Conservation (phyloP, 208 protist genomes). For the Acanthamoeba castellanii region DNA sequence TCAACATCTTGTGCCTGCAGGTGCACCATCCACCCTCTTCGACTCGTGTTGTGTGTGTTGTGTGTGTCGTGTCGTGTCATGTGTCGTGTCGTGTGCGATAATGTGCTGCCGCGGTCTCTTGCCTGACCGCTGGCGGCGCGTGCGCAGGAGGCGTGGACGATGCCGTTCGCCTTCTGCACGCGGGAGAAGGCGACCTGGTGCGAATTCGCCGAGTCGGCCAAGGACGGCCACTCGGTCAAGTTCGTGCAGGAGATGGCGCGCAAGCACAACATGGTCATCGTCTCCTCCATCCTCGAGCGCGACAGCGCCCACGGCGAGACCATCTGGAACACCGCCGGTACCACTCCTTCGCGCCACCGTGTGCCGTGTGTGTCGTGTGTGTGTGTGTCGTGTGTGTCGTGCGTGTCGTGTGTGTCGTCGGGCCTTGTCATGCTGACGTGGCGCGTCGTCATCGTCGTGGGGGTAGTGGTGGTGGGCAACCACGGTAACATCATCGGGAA, state of each 20-base stretch:
- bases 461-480: conserved; percentile 89
- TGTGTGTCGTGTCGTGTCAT: not conserved
- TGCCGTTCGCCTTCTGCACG: conserved; percentile 93
- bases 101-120: not conserved
- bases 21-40: not conserved
- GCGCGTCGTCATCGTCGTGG: not conserved
- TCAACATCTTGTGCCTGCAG: conserved; percentile 92
- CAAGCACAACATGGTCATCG: conserved; percentile 93
- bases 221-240: conserved; percentile 85
- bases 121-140: not conserved
- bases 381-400: no score
- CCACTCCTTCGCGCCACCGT: not conserved
- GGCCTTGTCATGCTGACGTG: not conserved
- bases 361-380: not conserved
- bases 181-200: conserved; percentile 91
- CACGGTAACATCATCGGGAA: conserved; percentile 91
- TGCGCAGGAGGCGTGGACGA: conserved; percentile 77
- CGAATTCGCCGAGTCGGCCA: conserved; percentile 90
- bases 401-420: no score
- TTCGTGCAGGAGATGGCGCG: conserved; percentile 87
- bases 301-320: conserved; percentile 87
- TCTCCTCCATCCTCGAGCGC: conserved; percentile 92
- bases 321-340: conserved; percentile 92
- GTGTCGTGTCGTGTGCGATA: not conserved
- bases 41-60: conserved; percentile 59